Base-by-base conservation (phyloP, 2,329 filamentous ascomycete genomes). In the Ilyonectria destructans region DNA sequence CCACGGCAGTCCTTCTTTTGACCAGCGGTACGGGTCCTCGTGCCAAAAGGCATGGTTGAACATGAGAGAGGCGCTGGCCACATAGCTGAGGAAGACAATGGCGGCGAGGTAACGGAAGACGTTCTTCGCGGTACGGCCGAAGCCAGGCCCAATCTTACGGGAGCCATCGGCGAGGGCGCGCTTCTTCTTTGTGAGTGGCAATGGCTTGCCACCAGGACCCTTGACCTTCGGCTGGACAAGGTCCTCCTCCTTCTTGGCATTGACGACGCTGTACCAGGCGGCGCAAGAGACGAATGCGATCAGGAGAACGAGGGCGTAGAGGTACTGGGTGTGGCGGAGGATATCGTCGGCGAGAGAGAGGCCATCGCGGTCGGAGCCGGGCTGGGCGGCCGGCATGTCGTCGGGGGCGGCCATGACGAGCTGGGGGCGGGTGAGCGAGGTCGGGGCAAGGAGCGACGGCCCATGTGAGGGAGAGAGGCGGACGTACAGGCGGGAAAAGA, bases 181-280 rank as follows among this genome's bases (percentile, higher is more conserved):
- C 79, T 84, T 85, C 65, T 85, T 89, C 78, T 90, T 92, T 67
- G 86, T 88, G 57, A 85, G 79, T n/a, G 94, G 95, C 61, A 98
- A 85, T 37, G 94, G 94, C 80, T 97, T 95, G 73, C 95, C 96
- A 63, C 94, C 95, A 1, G 95, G 95, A n/a, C 95, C 95, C 60
- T 87, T 90, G 71, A 88, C 81, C 35, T 81, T 85, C 23, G 85
- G 87, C 59, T 81, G 79, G 23, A 84, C 77, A 40, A 84, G 77
- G 69, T 85, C 82, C 43, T 87, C 86, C 65, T 85, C 83, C 60
- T 83, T 86, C 71, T 83, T 84, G 33, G 86, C 84, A 63, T 83
- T 85, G 77, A 85, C 80, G 48, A 89, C 82, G 75, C 86, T 88
- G 78, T 89, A 85, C 69, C 85, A 82, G 37, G 84, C 85, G 51